Percentiles rank a stretch among this genome's conserved stretches.
Conservation (phyloP, 2,329 filamentous ascomycete species). For the Fusarium coicis region DNA sequence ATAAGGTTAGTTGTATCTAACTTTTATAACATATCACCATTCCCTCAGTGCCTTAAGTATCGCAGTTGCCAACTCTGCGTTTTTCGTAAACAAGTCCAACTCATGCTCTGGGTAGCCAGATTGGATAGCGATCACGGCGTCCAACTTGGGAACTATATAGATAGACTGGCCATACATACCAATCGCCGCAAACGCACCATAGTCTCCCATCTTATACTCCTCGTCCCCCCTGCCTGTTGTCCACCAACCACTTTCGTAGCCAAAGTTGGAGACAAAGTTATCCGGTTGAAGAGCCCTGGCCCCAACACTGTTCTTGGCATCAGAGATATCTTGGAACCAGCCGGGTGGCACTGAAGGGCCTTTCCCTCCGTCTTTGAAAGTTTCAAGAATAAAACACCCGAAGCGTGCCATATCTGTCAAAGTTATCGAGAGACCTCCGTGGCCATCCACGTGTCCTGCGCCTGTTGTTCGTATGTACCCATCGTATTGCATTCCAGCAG, state of each 20-base stretch:
- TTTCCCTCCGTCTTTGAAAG: not conserved
- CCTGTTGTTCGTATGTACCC: slow-evolving; percentile 31
- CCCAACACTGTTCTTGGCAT: slow-evolving; percentile 19
- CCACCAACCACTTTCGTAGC: slow-evolving; percentile 36
- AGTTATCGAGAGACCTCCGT: slow-evolving; percentile 21
- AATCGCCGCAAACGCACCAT: slow-evolving; percentile 16
- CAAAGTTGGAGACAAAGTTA: slow-evolving; percentile 25
- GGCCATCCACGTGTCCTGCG: slow-evolving; percentile 28
- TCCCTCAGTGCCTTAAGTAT: slow-evolving; percentile 10
- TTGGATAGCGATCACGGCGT: slow-evolving; percentile 20
- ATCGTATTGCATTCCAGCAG: slow-evolving; percentile 34
- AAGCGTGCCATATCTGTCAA: slow-evolving; percentile 30
- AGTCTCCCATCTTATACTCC: slow-evolving; percentile 16
- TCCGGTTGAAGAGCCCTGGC: slow-evolving; percentile 12
- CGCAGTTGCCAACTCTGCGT: slow-evolving; percentile 22
- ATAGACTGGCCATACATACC: slow-evolving; percentile 35
- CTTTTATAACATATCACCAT: not conserved
- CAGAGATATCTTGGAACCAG: slow-evolving; percentile 27
- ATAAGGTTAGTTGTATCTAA: not conserved
- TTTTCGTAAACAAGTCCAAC: slow-evolving; percentile 18
- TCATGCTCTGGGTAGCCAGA: slow-evolving; percentile 36
- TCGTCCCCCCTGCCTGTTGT: slow-evolving; percentile 13
- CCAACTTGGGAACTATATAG: slow-evolving; percentile 17
- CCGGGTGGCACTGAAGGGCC: slow-evolving; percentile 9
- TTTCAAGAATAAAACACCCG: slow-evolving; percentile 27